phyloP scores from a whole-genome alignment of 2,329 filamentous ascomycete genomes.

The Exophiala sideris region DNA sequence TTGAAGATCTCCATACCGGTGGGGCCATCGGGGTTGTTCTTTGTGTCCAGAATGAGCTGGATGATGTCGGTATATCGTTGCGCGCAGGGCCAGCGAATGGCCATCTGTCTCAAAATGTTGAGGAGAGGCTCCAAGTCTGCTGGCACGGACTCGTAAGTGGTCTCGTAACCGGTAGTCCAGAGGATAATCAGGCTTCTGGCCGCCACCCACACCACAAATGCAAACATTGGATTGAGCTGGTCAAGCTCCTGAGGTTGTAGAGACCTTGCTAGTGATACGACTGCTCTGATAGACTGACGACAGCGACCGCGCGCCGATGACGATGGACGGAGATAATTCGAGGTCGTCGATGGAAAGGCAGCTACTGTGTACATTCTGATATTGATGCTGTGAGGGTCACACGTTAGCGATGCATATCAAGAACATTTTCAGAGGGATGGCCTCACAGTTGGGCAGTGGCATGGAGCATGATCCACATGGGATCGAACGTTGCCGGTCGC shows the following conservation, averaged over 20 bases:
- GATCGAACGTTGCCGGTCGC: constrained; percentile 10
- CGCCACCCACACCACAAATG: constrained; percentile 11
- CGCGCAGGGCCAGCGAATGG: constrained; percentile 7
- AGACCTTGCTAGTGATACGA: constrained; percentile 6
- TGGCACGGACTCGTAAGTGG: constrained; percentile 3
- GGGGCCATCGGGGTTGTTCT: constrained; percentile 10
- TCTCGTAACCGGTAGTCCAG: constrained; percentile 12
- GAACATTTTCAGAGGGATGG: neutral
- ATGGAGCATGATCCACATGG: constrained; percentile 14
- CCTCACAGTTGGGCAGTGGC: constrained; percentile 11
- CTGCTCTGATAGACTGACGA: constrained; percentile 5
- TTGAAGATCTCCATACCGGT: constrained; percentile 11
- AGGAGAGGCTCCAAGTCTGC: constrained; percentile 10
- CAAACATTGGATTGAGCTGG: constrained; percentile 8
- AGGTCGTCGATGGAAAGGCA: constrained; percentile 10
- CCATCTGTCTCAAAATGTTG: constrained; percentile 9
- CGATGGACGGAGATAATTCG: constrained; percentile 6
- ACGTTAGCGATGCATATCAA: neutral
- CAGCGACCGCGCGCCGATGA: constrained; percentile 7
- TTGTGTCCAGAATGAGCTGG: constrained; percentile 12
- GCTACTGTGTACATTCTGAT: constrained; percentile 14
- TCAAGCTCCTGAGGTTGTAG: constrained; percentile 6
- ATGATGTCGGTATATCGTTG: constrained; percentile 13
- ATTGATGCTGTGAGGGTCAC: constrained; percentile 6
- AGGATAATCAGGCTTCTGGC: constrained; percentile 14